A percentile compares a stretch with the other conserved stretches of the same genome.
Conservation (phyloP, 139 green algal species). For the Tetradesmus lagerheimii region DNA sequence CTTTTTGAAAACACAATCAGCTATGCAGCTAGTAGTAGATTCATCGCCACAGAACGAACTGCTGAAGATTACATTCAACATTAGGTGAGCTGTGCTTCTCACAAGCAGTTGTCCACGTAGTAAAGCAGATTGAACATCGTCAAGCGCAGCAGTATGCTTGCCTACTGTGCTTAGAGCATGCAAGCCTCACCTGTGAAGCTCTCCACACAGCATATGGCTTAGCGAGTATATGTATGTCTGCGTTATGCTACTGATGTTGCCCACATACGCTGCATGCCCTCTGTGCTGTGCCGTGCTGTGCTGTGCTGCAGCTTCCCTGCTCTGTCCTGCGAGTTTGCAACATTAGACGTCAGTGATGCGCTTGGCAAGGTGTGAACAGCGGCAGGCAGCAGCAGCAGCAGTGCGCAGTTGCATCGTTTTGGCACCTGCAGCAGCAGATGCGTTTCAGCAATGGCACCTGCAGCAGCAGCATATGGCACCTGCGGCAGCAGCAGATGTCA, state of each 20-base stretch:
- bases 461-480: no score
- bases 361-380: conserved; percentile 83
- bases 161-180: not conserved
- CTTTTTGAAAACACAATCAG: conserved; percentile 57
- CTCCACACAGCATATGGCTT: no score
- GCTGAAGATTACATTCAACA: conserved; percentile 98
- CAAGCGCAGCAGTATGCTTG: not conserved
- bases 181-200: not conserved
- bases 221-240: no score
- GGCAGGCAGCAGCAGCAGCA: not conserved
- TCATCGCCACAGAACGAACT: conserved; percentile 88
- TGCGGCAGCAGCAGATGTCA: no score
- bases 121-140: not conserved
- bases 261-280: conserved; percentile 8
- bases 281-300: not conserved
- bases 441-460: not conserved
- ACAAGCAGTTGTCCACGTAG: not conserved
- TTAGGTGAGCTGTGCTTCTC: conserved; percentile 69
- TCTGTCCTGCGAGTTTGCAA: conserved; percentile 97
- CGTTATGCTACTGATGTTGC: not conserved
- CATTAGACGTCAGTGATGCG: conserved; percentile 94
- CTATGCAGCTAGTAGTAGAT: conserved; percentile 90
- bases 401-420: not conserved
- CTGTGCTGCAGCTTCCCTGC: conserved; percentile 79
- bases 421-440: not conserved